Evolutionary conservation across 2,329 filamentous ascomycete genomes (phyloP), one percentile per base, ranked within the genome.

Genomic region (Verticillium klebahnii): DNA sequence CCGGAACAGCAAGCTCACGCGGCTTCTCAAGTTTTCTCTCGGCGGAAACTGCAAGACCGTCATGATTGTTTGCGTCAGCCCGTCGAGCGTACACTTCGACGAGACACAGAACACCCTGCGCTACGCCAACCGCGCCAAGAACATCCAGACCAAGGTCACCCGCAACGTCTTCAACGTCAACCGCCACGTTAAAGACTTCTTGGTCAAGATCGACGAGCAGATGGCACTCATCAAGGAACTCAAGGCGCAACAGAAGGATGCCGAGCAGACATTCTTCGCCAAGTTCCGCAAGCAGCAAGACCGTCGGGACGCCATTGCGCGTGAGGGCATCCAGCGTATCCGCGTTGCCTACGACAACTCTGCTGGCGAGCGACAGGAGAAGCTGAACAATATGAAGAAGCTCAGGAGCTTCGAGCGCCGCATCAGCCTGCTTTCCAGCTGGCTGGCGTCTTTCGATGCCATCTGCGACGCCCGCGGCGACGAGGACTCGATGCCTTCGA

Each of bases 71-170:
- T 99, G 95, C 71, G 92, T 99, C 60, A 97, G 93, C 68, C 95
- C 95, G 1, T 97, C 93, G 1, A 98, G 95, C 71, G 90, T 91
- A 5, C 95, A 99, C 76, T 99, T 95, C 69, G 95, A 99, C 74
- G 95, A 99, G 77, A 97, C 94, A 0, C 95, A 99, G 71, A 99
- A 99, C 75, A 99, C 95, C 0, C 82, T 99, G 19, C 91, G 96
- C 69, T 99, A 99, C 71, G 95, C 95, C 58, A 98, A 99, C 75
- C 86, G 95, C 68, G 95, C 95, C 63, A 99, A 99, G 85, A 99
- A 99, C 71, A 99, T 99, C 72, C 96, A 98, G 79, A 99, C 95
- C 63, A 99, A 99, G 82, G 93, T 97, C 62, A 97, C 95, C n/a
- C 89, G 93, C 70, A 99, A 99, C 72, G 93, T 98, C 29, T 99